Evolutionary conservation across 495 filamentous ascomycete genomes (phyloP), one percentile per base, ranked within the genome.

Genomic region (Daldinia loculata): DNA sequence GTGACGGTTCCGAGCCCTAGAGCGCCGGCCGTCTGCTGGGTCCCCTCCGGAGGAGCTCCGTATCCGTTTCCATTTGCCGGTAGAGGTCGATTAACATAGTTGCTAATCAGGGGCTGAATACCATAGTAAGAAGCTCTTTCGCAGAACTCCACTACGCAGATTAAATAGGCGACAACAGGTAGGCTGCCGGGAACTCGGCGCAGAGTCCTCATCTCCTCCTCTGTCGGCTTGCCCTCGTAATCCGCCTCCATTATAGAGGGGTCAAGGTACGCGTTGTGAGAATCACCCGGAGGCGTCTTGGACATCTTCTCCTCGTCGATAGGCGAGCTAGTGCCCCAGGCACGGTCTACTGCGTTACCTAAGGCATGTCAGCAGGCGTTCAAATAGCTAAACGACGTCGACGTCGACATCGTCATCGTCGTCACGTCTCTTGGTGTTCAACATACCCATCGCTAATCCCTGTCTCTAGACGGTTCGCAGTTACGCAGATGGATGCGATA

Each of bases 121-220:
- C 87, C 87, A 69, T 86, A 87, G 80, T 87, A 89, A 6, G 86
- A 88, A 26, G 85, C 86, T 66, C 87, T 79, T 78, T 89, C 87
- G 68, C 85, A 87, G 69, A 89, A 87, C 63, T 89, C 88, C 32
- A 89, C 85, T 0, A 86, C 63, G 67, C 87, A 90, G 34, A 89
- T 82, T 2, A 85, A 66, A 60, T 86, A 89, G 34, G 86, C 81
- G 17, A 86, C 78, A n/a, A 81, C 29, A 7, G 86, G 85, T 8
- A 89, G 66, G 2, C 56, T 80, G 52, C 83, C 88, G 12, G 88
- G 80, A 15, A 90, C 82, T 68, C 86, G 84, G 55, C 88, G 87
- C 9, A 90, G 78, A 6, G 83, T 85, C 11, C 71, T 65, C 26
- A 79, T 71, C 52, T 91, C 88, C 57, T 89, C 85, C 24, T 84